These are phyloP conservation scores for Maudiozyma saulgeensis DNA, from an alignment of 805 yeast species.

Conservation along the genomic window DNA sequence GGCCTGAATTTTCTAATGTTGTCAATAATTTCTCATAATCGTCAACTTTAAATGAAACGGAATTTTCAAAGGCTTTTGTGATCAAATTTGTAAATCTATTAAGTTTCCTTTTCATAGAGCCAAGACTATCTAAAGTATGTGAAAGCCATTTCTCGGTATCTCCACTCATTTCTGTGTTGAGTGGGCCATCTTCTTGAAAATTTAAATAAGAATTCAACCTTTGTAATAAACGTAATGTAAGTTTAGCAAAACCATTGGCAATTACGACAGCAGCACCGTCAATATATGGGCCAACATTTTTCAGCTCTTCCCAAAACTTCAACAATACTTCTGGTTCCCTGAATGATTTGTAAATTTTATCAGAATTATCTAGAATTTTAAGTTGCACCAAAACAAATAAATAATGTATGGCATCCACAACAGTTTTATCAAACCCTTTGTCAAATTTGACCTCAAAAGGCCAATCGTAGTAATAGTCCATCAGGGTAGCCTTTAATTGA, in stretches of 20 bases:
- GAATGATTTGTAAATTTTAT: constrained; percentile 67
- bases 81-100: constrained; percentile 65
- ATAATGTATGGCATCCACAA: constrained; percentile 65
- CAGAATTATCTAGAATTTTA: constrained; percentile 71
- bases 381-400: constrained; percentile 64
- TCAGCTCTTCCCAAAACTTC: constrained; percentile 69
- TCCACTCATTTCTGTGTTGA: constrained; percentile 29
- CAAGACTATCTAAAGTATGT: constrained; percentile 59
- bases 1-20: constrained; percentile 53
- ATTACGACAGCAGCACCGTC: constrained; percentile 76
- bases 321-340: constrained; percentile 88
- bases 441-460: constrained; percentile 55
- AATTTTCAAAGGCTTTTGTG: constrained; percentile 63
- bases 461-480: constrained; percentile 60
- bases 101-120: constrained; percentile 70
- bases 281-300: constrained; percentile 64
- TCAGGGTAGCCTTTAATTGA: constrained; percentile 58
- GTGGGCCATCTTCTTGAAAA: constrained; percentile 61
- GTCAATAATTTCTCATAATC: constrained; percentile 45
- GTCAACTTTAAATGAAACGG: constrained; percentile 50
- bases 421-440: constrained; percentile 51
- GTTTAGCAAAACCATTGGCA: constrained; percentile 60
- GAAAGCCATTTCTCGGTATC: constrained; percentile 57
- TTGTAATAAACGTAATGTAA: constrained; percentile 59
- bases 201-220: constrained; percentile 62